phyloP scores from a whole-genome alignment of 78 protist species.

The Dictyostelium citrinum region DNA sequence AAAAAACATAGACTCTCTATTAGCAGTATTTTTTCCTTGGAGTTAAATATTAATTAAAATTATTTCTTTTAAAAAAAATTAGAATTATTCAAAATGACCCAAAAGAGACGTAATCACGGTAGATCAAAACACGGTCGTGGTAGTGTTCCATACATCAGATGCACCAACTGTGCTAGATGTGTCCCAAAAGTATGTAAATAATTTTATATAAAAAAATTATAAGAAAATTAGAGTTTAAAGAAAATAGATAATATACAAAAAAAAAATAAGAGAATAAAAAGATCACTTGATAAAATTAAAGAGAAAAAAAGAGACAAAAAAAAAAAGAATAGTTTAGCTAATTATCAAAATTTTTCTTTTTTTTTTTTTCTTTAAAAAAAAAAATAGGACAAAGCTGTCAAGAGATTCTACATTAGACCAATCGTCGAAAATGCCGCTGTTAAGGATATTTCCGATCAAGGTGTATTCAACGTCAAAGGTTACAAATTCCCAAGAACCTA shows the following conservation, averaged over 20 bases:
- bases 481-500: constrained; percentile 98
- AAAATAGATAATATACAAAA: neutral
- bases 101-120: constrained; percentile 96
- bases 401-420: constrained; percentile 96
- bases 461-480: constrained; percentile 79
- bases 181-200: constrained; percentile 90
- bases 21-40: neutral
- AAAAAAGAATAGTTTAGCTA: neutral
- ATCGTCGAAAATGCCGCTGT: constrained; percentile 96
- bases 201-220: neutral
- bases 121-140: constrained; percentile 97
- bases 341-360: neutral
- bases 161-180: constrained; percentile 97
- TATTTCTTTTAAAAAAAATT: neutral
- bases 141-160: constrained; percentile 90
- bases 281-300: neutral
- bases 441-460: constrained; percentile 93
- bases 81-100: constrained; percentile 85
- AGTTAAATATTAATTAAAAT: neutral
- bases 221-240: neutral
- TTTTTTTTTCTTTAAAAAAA: no score
- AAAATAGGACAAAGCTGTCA: constrained; percentile 95
- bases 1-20: neutral
- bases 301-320: neutral
- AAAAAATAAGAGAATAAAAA: neutral